Evolutionary conservation across 179 eudicot genomes (phyloP).

Genomic region (Vitellaria paradoxa): DNA sequence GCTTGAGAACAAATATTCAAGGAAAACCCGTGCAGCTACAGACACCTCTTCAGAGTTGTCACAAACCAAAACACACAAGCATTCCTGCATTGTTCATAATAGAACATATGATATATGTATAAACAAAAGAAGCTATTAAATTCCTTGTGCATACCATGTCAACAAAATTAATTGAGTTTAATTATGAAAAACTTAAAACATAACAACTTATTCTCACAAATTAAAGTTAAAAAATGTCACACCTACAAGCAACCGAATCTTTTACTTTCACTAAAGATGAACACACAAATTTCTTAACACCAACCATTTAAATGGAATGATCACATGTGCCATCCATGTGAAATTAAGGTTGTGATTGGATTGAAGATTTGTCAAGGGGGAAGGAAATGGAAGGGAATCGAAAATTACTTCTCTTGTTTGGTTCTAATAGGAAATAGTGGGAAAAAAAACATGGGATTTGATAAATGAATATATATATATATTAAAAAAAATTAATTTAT

Average conservation of each 20-base stretch:
- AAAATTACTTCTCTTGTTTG: no score
- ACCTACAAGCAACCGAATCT: not conserved
- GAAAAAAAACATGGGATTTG: no score
- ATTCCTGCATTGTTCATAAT: slow-evolving; percentile 53
- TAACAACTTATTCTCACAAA: not conserved
- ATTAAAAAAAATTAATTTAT: no score
- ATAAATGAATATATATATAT: no score
- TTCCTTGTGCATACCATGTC: not conserved
- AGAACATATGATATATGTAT: slow-evolving; percentile 2
- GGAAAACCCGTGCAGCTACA: slow-evolving; percentile 62
- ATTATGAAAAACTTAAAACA: not conserved
- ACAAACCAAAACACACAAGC: slow-evolving; percentile 74
- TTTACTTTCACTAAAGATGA: not conserved
- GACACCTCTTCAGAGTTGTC: slow-evolving; percentile 83
- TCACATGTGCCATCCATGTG: not conserved
- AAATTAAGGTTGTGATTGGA: no score
- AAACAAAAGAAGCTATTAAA: slow-evolving; percentile 7
- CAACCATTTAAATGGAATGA: not conserved
- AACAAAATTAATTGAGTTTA: not conserved
- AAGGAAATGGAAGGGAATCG: no score
- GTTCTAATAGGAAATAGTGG: no score
- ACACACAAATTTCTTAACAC: not conserved
- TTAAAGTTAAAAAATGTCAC: not conserved
- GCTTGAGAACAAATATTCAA: slow-evolving; percentile 43
- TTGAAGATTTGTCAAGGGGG: no score